A percentile compares a stretch with the other conserved stretches of the same genome.
Evolutionary conservation across 192 early-diverging fungal genomes (phyloP).

Genomic region (Pilobolus umbonatus): DNA sequence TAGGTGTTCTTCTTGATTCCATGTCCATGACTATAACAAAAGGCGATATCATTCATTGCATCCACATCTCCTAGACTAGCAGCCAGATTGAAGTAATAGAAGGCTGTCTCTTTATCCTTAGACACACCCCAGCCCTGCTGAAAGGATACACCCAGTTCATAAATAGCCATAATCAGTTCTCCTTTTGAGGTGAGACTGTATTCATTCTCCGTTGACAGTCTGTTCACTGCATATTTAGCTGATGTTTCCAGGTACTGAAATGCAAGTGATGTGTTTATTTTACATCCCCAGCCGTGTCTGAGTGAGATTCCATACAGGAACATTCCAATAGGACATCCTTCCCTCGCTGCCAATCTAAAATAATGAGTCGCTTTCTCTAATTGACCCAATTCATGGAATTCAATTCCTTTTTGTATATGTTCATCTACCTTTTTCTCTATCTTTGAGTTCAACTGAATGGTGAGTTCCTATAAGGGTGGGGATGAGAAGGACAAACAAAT

Average conservation of each 20-base stretch:
- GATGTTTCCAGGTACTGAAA: conserved; percentile 72
- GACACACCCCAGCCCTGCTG: conserved; percentile 78
- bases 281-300: conserved; percentile 76
- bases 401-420: conserved; percentile 62
- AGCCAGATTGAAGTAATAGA: conserved; percentile 76
- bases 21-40: conserved; percentile 67
- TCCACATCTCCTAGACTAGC: conserved; percentile 74
- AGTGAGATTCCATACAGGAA: conserved; percentile 76
- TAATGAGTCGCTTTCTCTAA: conserved; percentile 68
- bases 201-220: conserved; percentile 40
- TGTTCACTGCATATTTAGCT: conserved; percentile 64
- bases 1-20: conserved; percentile 69
- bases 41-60: conserved; percentile 63
- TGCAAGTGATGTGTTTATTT: conserved; percentile 34
- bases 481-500: too few species aligned
- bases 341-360: conserved; percentile 66
- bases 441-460: too few species aligned
- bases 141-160: conserved; percentile 76
- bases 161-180: conserved; percentile 76
- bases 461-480: too few species aligned
- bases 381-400: conserved; percentile 69
- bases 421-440: neutral
- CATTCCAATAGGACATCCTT: conserved; percentile 66
- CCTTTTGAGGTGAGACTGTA: conserved; percentile 54
- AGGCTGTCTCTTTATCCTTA: conserved; percentile 68